A percentile compares a stretch with the other conserved stretches of the same genome.
phyloP scores from a whole-genome alignment of 2,329 filamentous ascomycete genomes.

The Arthrobotrys musiformis region DNA sequence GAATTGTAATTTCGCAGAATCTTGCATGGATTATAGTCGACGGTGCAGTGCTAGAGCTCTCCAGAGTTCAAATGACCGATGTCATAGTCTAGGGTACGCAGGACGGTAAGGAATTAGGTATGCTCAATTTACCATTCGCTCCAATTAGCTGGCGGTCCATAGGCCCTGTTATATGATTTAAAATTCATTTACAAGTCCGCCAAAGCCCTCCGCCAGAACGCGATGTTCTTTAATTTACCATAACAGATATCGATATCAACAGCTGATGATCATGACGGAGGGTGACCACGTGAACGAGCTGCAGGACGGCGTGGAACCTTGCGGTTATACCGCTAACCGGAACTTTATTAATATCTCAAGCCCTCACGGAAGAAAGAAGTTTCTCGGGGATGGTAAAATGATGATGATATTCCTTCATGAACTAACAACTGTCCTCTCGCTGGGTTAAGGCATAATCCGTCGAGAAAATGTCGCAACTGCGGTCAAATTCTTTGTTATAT shows the following conservation, averaged over 20 bases:
- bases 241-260: background rate
- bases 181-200: background rate
- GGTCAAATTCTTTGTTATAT: background rate
- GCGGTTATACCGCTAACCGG: background rate
- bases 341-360: slow-evolving; percentile 6
- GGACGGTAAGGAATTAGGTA: background rate
- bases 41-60: no score
- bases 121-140: background rate
- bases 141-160: background rate
- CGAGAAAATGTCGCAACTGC: background rate
- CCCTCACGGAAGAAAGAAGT: background rate
- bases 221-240: background rate
- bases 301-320: background rate
- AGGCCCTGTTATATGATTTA: background rate
- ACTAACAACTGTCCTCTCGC: no score
- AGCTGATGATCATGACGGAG: background rate
- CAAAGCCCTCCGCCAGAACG: background rate
- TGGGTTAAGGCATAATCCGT: background rate
- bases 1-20: slow-evolving; percentile 1
- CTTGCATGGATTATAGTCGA: background rate
- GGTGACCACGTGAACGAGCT: background rate
- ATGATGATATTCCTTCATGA: background rate
- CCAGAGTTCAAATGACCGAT: background rate
- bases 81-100: background rate
- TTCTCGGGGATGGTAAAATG: background rate